Evolutionary conservation across 2,329 filamentous ascomycete species (phyloP), one percentile per base, ranked within the genome.

Genomic region (Phialocephala subalpina): DNA sequence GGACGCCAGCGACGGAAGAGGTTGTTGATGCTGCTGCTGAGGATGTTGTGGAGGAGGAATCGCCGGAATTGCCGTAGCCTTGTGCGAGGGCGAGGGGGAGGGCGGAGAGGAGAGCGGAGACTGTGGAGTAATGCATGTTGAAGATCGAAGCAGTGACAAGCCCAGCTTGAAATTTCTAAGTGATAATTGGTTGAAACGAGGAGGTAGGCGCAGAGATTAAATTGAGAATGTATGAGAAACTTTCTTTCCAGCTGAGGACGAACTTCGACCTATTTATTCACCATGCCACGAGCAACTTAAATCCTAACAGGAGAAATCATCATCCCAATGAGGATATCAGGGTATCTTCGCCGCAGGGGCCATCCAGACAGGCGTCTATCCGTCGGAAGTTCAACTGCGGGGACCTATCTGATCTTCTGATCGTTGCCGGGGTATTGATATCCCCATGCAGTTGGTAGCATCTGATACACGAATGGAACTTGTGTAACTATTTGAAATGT

Each of bases 91-190:
- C 62, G 47, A 69, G 65, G 49, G 72, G 67, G 52, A 74, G 62
- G 27, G 25, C 49, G 22, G 49, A 53, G 29, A 70, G 53, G 55
- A 68, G 64, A 52, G 71, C 67, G 45, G 65, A 38, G 49, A 68
- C 49, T 49, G 67, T 74, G 49, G 68, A 72, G 68, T 74, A 75
- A 45, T 73, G 71, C 76, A 78, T 65, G 8, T 57, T 61, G 58
- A 58, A 52, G 3, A 18, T 27, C 40, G 49, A 40, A 18, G 3
- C 18, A 49, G 40, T 76, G 38, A 62, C 73, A 53, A 53, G 49
- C 14, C 49, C 49, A 29, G 49, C 49, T 53, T 53, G 67, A 61
- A 58, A n/a, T 52, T 42, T 61, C 60, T 40, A 63, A 8, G 33
- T 16, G 14, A 16, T 53, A 57, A 42, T 60, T 60, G 61, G 52